Conservation (phyloP, 2,329 filamentous ascomycete species). For the Claviceps sp. region DNA sequence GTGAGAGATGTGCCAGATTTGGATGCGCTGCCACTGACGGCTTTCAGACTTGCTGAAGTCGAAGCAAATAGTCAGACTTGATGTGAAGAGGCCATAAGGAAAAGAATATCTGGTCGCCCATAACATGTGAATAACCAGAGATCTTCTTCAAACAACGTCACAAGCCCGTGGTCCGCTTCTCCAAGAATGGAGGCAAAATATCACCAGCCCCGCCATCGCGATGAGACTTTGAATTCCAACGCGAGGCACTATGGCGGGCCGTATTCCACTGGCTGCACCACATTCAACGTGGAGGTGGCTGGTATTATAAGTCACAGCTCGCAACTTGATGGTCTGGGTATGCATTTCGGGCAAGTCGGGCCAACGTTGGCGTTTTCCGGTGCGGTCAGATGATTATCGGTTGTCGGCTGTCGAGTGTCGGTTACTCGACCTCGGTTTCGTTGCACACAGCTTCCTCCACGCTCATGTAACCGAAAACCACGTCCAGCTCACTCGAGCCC, state of each 20-base stretch:
- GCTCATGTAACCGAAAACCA: neutral
- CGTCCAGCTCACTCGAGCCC: neutral
- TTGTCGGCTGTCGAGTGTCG: neutral
- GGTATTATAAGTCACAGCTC: neutral
- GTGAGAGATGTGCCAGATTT: neutral
- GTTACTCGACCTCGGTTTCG: neutral
- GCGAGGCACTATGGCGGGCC: conserved; percentile 6
- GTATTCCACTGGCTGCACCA: neutral
- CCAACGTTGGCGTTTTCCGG: neutral
- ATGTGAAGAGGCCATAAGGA: neutral
- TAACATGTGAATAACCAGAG: no score
- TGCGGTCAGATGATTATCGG: neutral
- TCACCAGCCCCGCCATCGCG: conserved; percentile 9
- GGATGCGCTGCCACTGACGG: neutral
- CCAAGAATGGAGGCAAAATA: neutral
- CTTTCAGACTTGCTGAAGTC: neutral
- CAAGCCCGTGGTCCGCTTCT: neutral
- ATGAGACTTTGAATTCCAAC: conserved; percentile 14
- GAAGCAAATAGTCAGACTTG: neutral
- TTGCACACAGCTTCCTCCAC: neutral
- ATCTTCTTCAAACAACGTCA: neutral
- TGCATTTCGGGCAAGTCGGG: neutral
- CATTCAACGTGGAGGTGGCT: conserved; percentile 1
- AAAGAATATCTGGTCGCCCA: no score
- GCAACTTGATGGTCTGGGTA: neutral